Evolutionary conservation across 192 early-diverging fungal species (phyloP), one percentile per base, ranked within the genome.

Genomic region (Coemansia sp.): DNA sequence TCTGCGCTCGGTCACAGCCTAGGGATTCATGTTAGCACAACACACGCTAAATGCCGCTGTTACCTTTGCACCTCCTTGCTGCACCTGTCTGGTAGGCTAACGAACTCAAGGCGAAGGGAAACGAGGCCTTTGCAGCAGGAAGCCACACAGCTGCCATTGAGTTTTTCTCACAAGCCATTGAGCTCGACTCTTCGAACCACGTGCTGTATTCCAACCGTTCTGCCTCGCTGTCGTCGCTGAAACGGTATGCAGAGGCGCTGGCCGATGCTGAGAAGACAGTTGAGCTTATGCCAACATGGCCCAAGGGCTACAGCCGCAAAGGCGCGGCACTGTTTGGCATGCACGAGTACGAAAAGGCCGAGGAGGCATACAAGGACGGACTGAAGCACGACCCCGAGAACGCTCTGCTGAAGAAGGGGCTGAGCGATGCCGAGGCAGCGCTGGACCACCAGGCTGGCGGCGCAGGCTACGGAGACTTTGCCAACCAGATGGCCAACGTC

Each of bases 131-230:
- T 68, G 63, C 85, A 23, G 75, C 87, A 31, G 86, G 89, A 43
- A 80, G 88, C 65, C 92, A 84, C 67, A 70, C 80, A 10, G 81
- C 80, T 51, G 92, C 93, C 2, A 84, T 94, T 65, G 76, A 85
- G 47, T 70, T 66, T 42, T 95, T 94, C 58, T 80, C 91, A 33
- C 63, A 90, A 55, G 93, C 92, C 17, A 92, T 93, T 55, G 85
- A 86, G n/a, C 72, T 88, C 43, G 93, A 93, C 56, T 78, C 90
- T 10, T 62, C 70, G 45, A 95, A 95, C 83, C 92, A 94, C 65
- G 92, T 95, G 25, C 79, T 95, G 31, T 94, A 89, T 70, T 93
- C 91, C 7, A 95, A 95, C 83, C 89, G 92, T 58, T 94, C 93
- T 6, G 92, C 90, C 8, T 77, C 85, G 39, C 89, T 89, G 52